Evolutionary conservation across 2,329 filamentous ascomycete genomes (phyloP), one percentile per base, ranked within the genome.

Genomic region (Cladosporium sp.): DNA sequence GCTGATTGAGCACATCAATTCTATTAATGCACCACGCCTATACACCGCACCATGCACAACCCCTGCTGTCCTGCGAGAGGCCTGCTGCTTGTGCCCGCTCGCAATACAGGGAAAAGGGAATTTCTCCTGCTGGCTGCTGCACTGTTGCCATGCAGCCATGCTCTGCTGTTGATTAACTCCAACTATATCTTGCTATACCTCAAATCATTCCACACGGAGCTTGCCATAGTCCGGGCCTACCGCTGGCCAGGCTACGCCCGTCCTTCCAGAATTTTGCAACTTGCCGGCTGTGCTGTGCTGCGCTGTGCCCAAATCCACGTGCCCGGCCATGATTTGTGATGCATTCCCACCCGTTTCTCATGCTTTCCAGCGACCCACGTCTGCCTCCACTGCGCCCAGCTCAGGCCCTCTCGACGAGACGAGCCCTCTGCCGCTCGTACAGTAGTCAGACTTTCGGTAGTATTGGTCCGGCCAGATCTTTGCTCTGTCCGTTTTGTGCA

Each of bases 1-100:
- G 50, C 28, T 21, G 60, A 55, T 62, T 62, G 60, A 55, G 61
- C 50, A 55, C 61, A 55, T 56, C 29, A 26, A 31, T 56, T 56
- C 50, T 63, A 53, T 63, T 37, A 35, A 62, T 62, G 59, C 59
- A 29, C 29, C 55, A 40, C 49, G 23, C 11, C 6, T 63, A 62
- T 62, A 37, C 50, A 53, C 50, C 29, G 44, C 58, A 23, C 23
- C 40, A 49, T 33, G 60, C 40, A 46, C 40, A 21, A 46, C n/a
- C 40, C 40, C 40, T 46, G 40, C 40, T 46, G 40, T 46, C 40
- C 40, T 46, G 40, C 40, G 40, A 35, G 33, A 26, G 23, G 23
- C 23, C 23, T 26, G 33, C 12, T 35, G 33, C 14, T 35, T 35
- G 33, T 35, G 12, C 33, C 33, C 40, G 8, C n/a, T 21, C 40